phyloP scores from a whole-genome alignment of 768 basidiomycete genomes.

The Asterophora lycoperdoides region DNA sequence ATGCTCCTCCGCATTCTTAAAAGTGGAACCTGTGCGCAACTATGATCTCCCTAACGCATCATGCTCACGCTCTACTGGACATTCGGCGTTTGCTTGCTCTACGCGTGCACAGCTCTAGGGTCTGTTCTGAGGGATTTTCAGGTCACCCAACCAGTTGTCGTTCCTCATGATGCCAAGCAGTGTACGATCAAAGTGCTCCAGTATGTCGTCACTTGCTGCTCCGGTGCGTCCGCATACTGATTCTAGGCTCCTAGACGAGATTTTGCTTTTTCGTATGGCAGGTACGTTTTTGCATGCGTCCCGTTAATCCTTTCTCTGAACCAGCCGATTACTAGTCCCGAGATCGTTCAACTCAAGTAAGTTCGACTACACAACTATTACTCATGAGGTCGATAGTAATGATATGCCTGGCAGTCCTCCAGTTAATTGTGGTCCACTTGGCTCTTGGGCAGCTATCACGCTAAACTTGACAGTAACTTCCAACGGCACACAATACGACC shows the following conservation, averaged over 20 bases:
- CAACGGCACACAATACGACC: slow-evolving; percentile 75
- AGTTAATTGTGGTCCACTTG: slow-evolving; percentile 61
- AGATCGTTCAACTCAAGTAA: slow-evolving; percentile 59
- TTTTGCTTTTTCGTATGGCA: slow-evolving; percentile 67
- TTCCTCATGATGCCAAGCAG: slow-evolving; percentile 55
- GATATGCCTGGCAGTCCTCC: slow-evolving; percentile 49
- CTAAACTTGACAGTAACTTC: slow-evolving; percentile 75
- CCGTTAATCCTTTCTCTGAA: not conserved
- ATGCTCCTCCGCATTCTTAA: slow-evolving; percentile 3
- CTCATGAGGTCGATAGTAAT: not conserved
- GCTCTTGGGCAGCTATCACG: slow-evolving; percentile 72
- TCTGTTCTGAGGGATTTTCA: slow-evolving; percentile 61
- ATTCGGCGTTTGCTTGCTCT: slow-evolving; percentile 14
- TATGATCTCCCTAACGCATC: slow-evolving; percentile 3
- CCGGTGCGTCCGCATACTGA: not conserved
- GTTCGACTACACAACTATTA: slow-evolving; percentile 11
- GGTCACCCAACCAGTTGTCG: slow-evolving; percentile 66
- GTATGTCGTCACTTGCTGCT: slow-evolving; percentile 33
- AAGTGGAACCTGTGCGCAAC: not conserved
- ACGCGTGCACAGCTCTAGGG: slow-evolving; percentile 29
- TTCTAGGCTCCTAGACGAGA: slow-evolving; percentile 44
- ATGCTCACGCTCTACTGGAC: slow-evolving; percentile 14
- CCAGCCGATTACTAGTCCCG: slow-evolving; percentile 41
- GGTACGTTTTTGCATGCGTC: slow-evolving; percentile 30
- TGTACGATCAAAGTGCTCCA: slow-evolving; percentile 64